Conservation (phyloP, 1,284 basidiomycete genomes). For the Microbotryum saponariae region DNA sequence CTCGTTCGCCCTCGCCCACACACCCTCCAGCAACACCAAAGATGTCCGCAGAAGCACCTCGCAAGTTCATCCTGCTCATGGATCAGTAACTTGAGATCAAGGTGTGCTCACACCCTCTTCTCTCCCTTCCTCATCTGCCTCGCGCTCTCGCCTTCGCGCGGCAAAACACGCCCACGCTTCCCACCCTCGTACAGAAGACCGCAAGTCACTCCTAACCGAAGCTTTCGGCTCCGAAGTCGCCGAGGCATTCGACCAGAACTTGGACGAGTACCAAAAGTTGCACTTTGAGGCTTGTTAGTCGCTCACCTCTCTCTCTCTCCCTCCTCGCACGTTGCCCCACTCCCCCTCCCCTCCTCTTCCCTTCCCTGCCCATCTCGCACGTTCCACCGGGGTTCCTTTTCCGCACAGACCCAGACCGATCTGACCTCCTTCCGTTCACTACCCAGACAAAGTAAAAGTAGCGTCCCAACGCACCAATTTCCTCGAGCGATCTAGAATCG, state of each 20-base stretch:
- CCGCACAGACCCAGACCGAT: neutral
- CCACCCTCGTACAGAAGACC: slow-evolving; percentile 1
- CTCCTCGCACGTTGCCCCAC: neutral
- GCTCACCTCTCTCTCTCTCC: neutral
- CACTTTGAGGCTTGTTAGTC: slow-evolving; percentile 27
- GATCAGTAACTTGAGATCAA: too few relatives aligned
- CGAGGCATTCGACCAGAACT: slow-evolving; percentile 16
- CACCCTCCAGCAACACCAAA: too few relatives aligned
- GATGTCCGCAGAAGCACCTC: too few relatives aligned
- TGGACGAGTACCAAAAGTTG: slow-evolving; percentile 17
- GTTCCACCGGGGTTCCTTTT: neutral
- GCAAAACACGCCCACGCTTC: too few relatives aligned
- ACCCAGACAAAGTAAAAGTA: slow-evolving; percentile 23
- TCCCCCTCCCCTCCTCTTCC: neutral
- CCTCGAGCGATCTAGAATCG: slow-evolving; percentile 22
- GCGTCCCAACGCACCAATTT: slow-evolving; percentile 21
- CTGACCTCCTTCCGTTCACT: neutral
- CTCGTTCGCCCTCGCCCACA: too few relatives aligned
- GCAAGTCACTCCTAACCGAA: slow-evolving; percentile 13
- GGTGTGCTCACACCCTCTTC: too few relatives aligned
- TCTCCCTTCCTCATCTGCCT: too few relatives aligned
- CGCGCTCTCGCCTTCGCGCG: too few relatives aligned
- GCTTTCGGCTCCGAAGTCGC: slow-evolving; percentile 18
- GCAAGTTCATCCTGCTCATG: too few relatives aligned
- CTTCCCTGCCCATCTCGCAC: neutral